Base-by-base conservation (phyloP, 2,329 filamentous ascomycete species). In the Calcarisporium arbuscula region DNA sequence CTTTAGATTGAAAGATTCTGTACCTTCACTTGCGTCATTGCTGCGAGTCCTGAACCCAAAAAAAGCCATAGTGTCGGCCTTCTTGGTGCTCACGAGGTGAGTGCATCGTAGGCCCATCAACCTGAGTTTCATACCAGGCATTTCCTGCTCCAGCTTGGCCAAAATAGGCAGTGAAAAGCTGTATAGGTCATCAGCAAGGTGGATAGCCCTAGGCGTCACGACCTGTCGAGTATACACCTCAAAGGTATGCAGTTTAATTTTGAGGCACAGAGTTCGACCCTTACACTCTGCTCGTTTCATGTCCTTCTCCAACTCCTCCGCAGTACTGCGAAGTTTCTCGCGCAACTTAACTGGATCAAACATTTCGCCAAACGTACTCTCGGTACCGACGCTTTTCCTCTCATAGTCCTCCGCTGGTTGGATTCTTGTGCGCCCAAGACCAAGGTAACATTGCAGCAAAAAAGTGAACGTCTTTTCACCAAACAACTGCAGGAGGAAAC, bases 231-330 rank as follows among this genome's bases (percentile, higher is more conserved):
- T 94, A 33, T 86, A 73, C 15, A 95, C 85, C 57, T 96, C 89
- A 49, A 90, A 98, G 0, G 88, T 95, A 55, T 95, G 86, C 7
- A 96, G 65, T 56, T 98, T 98, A 44, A 95, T 73, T 58, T 98
- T 98, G 22, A 98, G 65, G 16, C 87, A 86, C 2, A 98, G 64
- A 0, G 90, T 96, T n/a, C 87, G 77, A 1, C 90, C 90, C 57
- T 90, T 95, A 60, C 85, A 86, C 44, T 85, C 76, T 2, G 85
- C 86, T 18, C 78, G 74, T 38, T 72, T 70, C 63, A 96, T 70
- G 50, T 96, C 90, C 45, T 84, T 83, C 53, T 95, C 88, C 5
- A 98, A 66, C 44, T 94, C 88, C 42, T 88, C 80, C 0, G 92
- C 87, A 2, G 81, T 89, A 54, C 71, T 73, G n/a, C 78, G 73